These are phyloP conservation scores for Boletus pseudo-olivaceus DNA, from an alignment of 768 basidiomycete species.

Conservation along the genomic window DNA sequence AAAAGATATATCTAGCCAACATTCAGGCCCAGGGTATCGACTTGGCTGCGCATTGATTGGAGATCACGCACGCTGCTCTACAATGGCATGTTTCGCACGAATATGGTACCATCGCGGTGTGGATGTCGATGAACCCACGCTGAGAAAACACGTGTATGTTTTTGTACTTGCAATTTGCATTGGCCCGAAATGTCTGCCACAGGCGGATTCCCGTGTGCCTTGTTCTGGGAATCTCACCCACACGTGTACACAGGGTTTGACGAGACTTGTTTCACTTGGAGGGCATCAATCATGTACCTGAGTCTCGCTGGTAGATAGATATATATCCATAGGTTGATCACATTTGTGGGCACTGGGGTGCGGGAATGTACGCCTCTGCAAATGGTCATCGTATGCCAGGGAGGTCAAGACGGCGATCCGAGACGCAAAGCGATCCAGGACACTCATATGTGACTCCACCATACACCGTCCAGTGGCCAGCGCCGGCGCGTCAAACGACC, in stretches of 20 bases:
- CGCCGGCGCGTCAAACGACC: conserved; percentile 22
- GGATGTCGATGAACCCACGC: neutral
- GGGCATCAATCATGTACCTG: neutral
- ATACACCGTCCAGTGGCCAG: conserved; percentile 23
- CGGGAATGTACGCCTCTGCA: conserved; percentile 16
- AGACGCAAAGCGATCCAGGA: conserved; percentile 24
- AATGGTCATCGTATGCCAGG: conserved; percentile 6
- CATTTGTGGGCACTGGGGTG: neutral
- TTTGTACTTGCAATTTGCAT: neutral
- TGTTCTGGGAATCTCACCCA: neutral
- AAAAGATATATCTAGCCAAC: conserved; percentile 37
- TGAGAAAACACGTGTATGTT: neutral
- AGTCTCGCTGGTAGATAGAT: neutral
- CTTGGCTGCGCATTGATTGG: conserved; percentile 8
- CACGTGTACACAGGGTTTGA: conserved; percentile 5
- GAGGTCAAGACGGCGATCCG: conserved; percentile 10
- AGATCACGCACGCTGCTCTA: neutral
- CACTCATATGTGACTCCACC: conserved; percentile 20
- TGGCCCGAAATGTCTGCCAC: neutral
- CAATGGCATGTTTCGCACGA: neutral
- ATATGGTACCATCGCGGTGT: neutral
- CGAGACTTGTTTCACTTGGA: neutral
- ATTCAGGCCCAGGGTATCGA: conserved; percentile 32
- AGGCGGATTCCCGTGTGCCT: neutral
- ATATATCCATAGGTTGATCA: neutral